Evolutionary conservation across 2,329 filamentous ascomycete genomes (phyloP).

Genomic region (Penicillium sp.): DNA sequence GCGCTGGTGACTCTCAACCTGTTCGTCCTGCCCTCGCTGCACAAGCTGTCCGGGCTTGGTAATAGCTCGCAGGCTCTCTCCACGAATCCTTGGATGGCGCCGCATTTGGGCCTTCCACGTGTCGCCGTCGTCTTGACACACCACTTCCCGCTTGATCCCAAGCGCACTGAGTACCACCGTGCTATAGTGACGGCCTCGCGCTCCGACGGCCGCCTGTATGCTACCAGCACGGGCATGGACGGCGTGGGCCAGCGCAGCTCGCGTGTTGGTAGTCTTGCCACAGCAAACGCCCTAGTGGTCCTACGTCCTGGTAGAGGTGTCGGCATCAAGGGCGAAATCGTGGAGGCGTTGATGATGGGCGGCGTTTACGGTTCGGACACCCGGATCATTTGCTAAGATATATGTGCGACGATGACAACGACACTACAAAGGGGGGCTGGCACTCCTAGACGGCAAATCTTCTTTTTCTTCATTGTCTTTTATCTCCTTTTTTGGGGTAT

Average conservation of each 20-base stretch:
- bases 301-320: constrained; percentile 50
- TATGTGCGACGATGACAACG: constrained; percentile 6
- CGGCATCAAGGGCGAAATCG: constrained; percentile 65
- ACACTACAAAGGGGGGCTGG: constrained; percentile 13
- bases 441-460: constrained; percentile 7
- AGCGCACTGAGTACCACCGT: constrained; percentile 85
- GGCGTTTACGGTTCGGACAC: constrained; percentile 34
- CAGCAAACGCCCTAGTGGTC: constrained; percentile 81
- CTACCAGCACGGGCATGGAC: constrained; percentile 73
- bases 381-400: constrained; percentile 16
- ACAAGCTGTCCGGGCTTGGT: constrained; percentile 67
- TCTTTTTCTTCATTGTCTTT: constrained; percentile 5
- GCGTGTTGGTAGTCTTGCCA: constrained; percentile 79
- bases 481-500: constrained; percentile 1
- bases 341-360: constrained; percentile 79
- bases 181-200: constrained; percentile 64
- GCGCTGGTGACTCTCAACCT: constrained; percentile 91
- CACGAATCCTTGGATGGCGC: constrained; percentile 43
- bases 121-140: constrained; percentile 70
- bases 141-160: constrained; percentile 69
- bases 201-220: constrained; percentile 65
- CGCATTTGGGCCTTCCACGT: constrained; percentile 65
- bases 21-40: constrained; percentile 84
- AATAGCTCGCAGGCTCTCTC: constrained; percentile 20
- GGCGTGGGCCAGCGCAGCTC: constrained; percentile 71